Conservation (phyloP, 495 filamentous ascomycete species). For the Chlorociboria aeruginascens region DNA sequence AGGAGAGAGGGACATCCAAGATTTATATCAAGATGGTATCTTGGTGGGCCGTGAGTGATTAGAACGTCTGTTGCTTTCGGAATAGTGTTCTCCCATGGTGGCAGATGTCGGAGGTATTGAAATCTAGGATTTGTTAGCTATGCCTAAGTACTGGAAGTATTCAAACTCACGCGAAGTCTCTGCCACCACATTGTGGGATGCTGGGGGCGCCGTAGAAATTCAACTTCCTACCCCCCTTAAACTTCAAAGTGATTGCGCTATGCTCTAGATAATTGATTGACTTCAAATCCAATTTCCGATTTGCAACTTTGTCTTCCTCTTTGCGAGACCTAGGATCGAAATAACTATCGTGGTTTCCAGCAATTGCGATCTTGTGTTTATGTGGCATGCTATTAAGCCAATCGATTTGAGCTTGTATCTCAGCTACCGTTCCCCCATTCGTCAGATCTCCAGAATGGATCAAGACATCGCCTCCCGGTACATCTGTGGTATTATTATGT, state of each 20-base stretch:
- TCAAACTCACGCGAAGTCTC: conserved; percentile 42
- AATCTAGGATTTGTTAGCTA: conserved; percentile 23
- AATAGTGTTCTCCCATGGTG: conserved; percentile 40
- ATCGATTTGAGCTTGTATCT: conserved; percentile 66
- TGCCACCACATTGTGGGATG: conserved; percentile 36
- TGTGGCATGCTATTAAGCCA: conserved; percentile 70
- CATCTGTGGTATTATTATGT: conserved; percentile 44
- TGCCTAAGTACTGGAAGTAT: neutral
- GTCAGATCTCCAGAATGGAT: conserved; percentile 84
- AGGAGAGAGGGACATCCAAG: conserved; percentile 69
- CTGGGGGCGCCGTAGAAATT: conserved; percentile 42
- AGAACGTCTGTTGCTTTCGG: conserved; percentile 70
- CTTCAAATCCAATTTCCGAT: conserved; percentile 29
- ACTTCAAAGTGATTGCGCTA: conserved; percentile 31
- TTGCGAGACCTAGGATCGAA: conserved; percentile 46
- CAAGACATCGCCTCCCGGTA: conserved; percentile 73
- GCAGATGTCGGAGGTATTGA: conserved; percentile 29
- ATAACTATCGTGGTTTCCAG: conserved; percentile 83
- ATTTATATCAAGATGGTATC: conserved; percentile 61
- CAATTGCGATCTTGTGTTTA: conserved; percentile 66
- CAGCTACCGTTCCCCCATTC: conserved; percentile 54
- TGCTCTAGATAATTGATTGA: conserved; percentile 40
- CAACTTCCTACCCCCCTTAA: conserved; percentile 36
- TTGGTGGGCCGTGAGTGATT: conserved; percentile 66
- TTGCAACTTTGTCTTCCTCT: conserved; percentile 22